Base-by-base conservation (phyloP, 768 basidiomycete genomes). In the Candolleomyces eurysporus region DNA sequence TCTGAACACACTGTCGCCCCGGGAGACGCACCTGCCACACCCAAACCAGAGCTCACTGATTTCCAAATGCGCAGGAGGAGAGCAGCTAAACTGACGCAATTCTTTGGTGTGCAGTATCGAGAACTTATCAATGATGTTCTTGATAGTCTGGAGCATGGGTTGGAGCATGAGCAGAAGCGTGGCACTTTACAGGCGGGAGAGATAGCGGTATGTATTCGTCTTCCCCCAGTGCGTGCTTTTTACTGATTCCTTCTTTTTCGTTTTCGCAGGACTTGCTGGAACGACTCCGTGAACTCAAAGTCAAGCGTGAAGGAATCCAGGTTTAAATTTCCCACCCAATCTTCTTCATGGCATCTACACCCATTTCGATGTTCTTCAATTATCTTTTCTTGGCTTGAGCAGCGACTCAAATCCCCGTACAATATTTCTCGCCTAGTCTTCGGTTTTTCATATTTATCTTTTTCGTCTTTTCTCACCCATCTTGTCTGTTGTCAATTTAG, bases 91-190 rank as follows among this genome's bases (percentile, higher is more conserved):
- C 80, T 94, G 62, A 88, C 89, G 30, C 82, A 88, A 73, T 94
- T 94, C 80, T 94, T 94, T 74, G 92, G 92, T 22, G 92, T 93
- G 46, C 83, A 92, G 71, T 93, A 94, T 72, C 82, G 85, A 30
- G 89, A 90, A 58, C 75, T 94, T 59, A 86, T 94, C 58, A 80
- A 78, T 43, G 89, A 93, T 69, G 83, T 94, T 36, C 73, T 94
- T 64, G 90, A 92, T 65, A 92, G 89, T 56, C 88, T 94, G 67
- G 92, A 93, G 73, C 82, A 76, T 62, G 79, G 91, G 69, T 68
- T 94, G 53, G 84, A 89, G 67, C 84, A 89, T 65, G 92, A 93
- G 70, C 72, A 82, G 56, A 81, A 76, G 52, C 75, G 77, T 48
- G 92, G 92, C 32, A 85, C 82, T 0, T 71, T 94, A 65, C 78